Percentiles rank a stretch among this genome's conserved stretches.
Evolutionary conservation across 768 basidiomycete species (phyloP).

Genomic region (Cystoderma amianthinum): DNA sequence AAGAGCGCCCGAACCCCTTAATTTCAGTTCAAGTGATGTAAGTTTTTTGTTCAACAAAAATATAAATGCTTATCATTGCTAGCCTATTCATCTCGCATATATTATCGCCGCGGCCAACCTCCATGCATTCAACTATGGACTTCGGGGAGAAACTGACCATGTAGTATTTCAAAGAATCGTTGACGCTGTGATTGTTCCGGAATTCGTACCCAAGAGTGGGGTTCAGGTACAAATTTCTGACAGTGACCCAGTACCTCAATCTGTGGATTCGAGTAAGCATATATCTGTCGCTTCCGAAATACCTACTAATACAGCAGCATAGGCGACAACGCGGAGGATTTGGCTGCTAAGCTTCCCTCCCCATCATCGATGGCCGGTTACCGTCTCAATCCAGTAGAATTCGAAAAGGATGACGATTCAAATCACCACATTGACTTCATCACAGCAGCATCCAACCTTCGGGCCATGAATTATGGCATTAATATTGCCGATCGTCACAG

Average conservation of each 20-base stretch:
- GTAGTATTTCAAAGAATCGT: constrained; percentile 78
- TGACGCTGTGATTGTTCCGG: constrained; percentile 78
- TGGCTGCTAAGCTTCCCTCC: constrained; percentile 69
- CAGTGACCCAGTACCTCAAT: constrained; percentile 75
- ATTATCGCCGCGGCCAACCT: constrained; percentile 93
- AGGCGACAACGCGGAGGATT: constrained; percentile 49
- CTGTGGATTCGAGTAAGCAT: constrained; percentile 33
- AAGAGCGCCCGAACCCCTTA: constrained; percentile 87
- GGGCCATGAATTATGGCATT: constrained; percentile 93
- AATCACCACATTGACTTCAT: constrained; percentile 99
- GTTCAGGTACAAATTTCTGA: constrained; percentile 93
- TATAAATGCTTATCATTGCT: too few relatives aligned
- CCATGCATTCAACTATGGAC: constrained; percentile 96
- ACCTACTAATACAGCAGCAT: constrained; percentile 10
- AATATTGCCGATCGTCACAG: constrained; percentile 79
- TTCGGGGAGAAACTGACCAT: constrained; percentile 82
- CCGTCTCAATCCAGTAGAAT: constrained; percentile 90
- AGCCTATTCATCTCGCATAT: constrained; percentile 85
- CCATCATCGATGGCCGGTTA: constrained; percentile 96
- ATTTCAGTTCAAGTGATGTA: constrained; percentile 84
- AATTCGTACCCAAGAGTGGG: constrained; percentile 89
- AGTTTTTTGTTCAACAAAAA: constrained; percentile 20
- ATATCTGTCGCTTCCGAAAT: too few relatives aligned
- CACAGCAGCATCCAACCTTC: constrained; percentile 93
- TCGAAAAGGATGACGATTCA: constrained; percentile 98